Conservation (phyloP, 148 eudicot species). For the Polygonum maritimum region DNA sequence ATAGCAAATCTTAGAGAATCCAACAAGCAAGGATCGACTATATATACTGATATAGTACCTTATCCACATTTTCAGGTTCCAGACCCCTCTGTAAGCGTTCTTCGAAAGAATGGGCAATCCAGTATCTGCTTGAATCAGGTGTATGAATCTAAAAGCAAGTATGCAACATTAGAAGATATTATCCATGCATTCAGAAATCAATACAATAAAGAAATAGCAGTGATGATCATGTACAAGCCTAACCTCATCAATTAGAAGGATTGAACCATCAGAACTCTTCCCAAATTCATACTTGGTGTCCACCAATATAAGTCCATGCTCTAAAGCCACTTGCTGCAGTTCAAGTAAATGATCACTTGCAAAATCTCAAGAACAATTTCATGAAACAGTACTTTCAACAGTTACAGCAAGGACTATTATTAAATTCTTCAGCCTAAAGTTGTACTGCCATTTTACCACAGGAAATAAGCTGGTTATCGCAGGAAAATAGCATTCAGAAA, state of each 20-base stretch:
- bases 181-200: neutral
- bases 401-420: neutral
- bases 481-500: neutral
- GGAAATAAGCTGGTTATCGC: neutral
- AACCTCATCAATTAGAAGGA: constrained; percentile 85
- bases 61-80: constrained; percentile 96
- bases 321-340: constrained; percentile 63
- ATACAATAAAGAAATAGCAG: neutral
- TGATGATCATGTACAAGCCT: constrained; percentile 8
- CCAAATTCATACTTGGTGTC: constrained; percentile 99
- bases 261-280: constrained; percentile 69
- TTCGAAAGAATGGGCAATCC: constrained; percentile 76
- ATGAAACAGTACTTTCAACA: neutral
- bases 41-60: constrained; percentile 25
- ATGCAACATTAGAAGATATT: neutral
- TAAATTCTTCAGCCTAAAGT: neutral
- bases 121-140: constrained; percentile 97
- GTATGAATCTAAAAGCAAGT: constrained; percentile 63
- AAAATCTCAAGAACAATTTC: neutral
- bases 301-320: constrained; percentile 84
- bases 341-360: neutral
- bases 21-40: neutral
- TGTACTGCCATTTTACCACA: neutral
- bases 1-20: neutral
- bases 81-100: constrained; percentile 58